A percentile compares a stretch with the other conserved stretches of the same genome.
Conservation (phyloP, 129 eudicot species). For the Saposhnikovia divaricata region DNA sequence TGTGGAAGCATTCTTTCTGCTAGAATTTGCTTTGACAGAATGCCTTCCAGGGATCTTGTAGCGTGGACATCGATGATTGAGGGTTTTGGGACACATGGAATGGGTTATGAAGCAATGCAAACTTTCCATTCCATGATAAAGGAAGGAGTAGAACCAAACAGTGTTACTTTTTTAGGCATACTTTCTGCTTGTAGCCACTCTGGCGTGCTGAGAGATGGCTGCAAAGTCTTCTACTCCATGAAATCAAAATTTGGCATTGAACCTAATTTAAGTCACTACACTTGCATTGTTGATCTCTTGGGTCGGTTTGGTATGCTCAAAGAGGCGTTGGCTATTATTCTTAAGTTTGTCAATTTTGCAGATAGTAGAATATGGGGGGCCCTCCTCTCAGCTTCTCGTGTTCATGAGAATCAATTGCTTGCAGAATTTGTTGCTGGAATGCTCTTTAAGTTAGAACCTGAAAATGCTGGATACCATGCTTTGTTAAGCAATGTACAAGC, state of each 20-base stretch:
- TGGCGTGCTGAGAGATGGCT: conserved; percentile 35
- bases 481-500: conserved; percentile 39
- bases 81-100: conserved; percentile 37
- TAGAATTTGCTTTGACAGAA: conserved; percentile 24
- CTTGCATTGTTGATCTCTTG: conserved; percentile 37
- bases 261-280: conserved; percentile 34
- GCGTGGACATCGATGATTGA: conserved; percentile 49
- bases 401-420: conserved; percentile 16
- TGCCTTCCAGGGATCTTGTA: conserved; percentile 28
- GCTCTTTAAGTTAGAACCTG: conserved; percentile 35
- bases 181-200: conserved; percentile 51
- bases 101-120: conserved; percentile 28
- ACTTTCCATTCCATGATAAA: conserved; percentile 24
- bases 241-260: conserved; percentile 23
- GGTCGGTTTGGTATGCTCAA: conserved; percentile 37
- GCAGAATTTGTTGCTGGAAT: conserved; percentile 31
- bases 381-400: conserved; percentile 32
- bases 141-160: conserved; percentile 38
- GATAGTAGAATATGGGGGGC: conserved; percentile 44
- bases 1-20: conserved; percentile 41
- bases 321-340: conserved; percentile 25
- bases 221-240: conserved; percentile 26
- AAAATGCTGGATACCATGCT: conserved; percentile 36
- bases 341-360: conserved; percentile 22
- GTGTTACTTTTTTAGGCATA: conserved; percentile 34